Base-by-base conservation (phyloP, 176 grass and related monocot species). In the Dendrocalamus sinicus region DNA sequence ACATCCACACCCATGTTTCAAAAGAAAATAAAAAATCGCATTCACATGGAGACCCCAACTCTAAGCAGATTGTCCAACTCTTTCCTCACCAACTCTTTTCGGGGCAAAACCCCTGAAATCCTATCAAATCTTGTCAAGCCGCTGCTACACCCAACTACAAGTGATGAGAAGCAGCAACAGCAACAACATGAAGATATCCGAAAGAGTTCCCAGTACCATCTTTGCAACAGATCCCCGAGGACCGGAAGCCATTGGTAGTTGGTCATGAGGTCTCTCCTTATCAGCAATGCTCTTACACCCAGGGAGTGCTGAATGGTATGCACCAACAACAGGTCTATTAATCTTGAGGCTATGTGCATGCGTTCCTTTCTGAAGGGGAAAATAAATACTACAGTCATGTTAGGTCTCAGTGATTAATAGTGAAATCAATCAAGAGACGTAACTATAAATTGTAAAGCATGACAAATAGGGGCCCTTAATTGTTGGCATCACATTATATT, bases 51-150 rank as follows among this genome's bases (percentile, higher is more conserved):
- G 19, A 93, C 93, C 9, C 88, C 95, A 12, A 97, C 86, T 9
- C 86, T 95, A 37, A 93, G 91, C 87, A 89, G 91, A 67, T 43
- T 98, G 6, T 98, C 95, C 35, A 95, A 84, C 69, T 98, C 93
- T 32, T 98, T 98, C 86, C 51, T 95, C 22, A 78, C 70, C 52
- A 82, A 77, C 43, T 98, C 95, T 35, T 95, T 98, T 32, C 84
- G 78, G 28, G 91, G 84, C 0, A 97, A 93, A 83, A 90, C 95
- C 26, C 89, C 93, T 2, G 95, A 98, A 40, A 85, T 90, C 43
- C 72, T 92, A 66, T 74, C 83, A 37, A 89, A 87, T 26, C 60
- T 98, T 35, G 84, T 87, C 77, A 95, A 90, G 77, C 95, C 95
- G 7, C 89, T 98, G 0, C 58, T 98, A 39, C 73, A 48, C 15